Evolutionary conservation across 2,329 filamentous ascomycete species (phyloP).

Genomic region (Lachnellula subtilissima): DNA sequence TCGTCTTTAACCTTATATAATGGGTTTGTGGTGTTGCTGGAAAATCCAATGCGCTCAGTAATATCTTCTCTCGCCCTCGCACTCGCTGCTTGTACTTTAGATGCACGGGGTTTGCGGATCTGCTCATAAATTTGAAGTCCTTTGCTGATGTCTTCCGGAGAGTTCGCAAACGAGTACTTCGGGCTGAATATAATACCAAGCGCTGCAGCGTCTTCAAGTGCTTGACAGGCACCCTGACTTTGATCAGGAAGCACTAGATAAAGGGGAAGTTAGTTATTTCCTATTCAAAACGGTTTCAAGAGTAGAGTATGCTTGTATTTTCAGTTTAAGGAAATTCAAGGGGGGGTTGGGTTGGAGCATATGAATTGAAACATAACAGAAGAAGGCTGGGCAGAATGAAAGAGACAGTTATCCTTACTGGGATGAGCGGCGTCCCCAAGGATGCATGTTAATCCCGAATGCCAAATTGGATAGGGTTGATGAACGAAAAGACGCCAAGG

Average conservation of each 20-base stretch:
- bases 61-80: slow-evolving; percentile 57
- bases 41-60: slow-evolving; percentile 61
- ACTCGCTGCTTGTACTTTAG: slow-evolving; percentile 51
- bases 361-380: too few relatives aligned
- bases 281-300: too few relatives aligned
- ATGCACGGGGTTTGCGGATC: slow-evolving; percentile 50
- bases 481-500: slow-evolving; percentile 39
- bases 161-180: slow-evolving; percentile 37
- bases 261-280: too few relatives aligned
- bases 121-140: slow-evolving; percentile 46
- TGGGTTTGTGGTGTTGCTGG: slow-evolving; percentile 50
- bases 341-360: too few relatives aligned
- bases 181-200: slow-evolving; percentile 34
- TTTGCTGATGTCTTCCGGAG: slow-evolving; percentile 38
- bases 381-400: too few relatives aligned
- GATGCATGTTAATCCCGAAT: slow-evolving; percentile 47
- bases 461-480: slow-evolving; percentile 51
- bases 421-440: slow-evolving; percentile 64
- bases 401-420: slow-evolving; percentile 24
- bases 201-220: slow-evolving; percentile 38
- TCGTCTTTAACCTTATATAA: slow-evolving; percentile 60
- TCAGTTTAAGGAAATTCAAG: too few relatives aligned
- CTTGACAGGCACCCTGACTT: slow-evolving; percentile 50
- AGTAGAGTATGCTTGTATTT: too few relatives aligned
- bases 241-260: slow-evolving; percentile 58